Evolutionary conservation across 495 filamentous ascomycete genomes (phyloP), one percentile per base, ranked within the genome.

Genomic region (Lindgomyces ingoldianus): DNA sequence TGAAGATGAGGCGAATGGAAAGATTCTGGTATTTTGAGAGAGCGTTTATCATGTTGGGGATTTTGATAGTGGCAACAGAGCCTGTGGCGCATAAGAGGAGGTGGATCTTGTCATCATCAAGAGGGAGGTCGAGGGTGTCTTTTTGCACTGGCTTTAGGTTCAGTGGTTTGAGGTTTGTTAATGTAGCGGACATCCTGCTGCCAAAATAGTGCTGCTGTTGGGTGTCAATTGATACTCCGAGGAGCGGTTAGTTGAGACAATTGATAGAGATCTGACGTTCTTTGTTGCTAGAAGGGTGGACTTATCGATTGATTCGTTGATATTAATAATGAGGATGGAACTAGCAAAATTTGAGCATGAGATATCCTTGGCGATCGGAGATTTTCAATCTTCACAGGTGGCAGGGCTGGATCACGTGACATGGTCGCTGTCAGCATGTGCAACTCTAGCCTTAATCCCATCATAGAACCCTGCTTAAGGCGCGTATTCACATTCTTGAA

Each of bases 51-150:
- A 96, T 91, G 57, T 82, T 80, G 4, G 89, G 89, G 26, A 97
- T 81, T 70, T 97, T 97, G 76, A 96, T 94, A 9, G 91, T 91
- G 48, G 93, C 93, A 36, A 96, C 91, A 19, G 84, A 87, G 39
- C 91, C 87, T 44, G 83, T 85, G 21, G 87, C 88, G 47, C 88
- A 89, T 45, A 96, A 83, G 19, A 96, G 85, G 16, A 96, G 81
- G 74, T 98, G 90, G 19, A 77, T 77, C 72, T 89, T 92, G 30
- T 78, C 76, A 69, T 94, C 89, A 21, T 81, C 60, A 25, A 72
- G 45, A 0, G 57, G 57, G 25, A 67, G 54, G 8, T 36, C 26
- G 44, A 42, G 39, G 25, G 50, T 49, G 52, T 57, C 57, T 44
- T 60, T 33, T 4, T 47, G 18, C 19, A 56, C 39, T 19, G 51